phyloP scores from a whole-genome alignment of 2,329 filamentous ascomycete species.

The Fusarium incarnatum region DNA sequence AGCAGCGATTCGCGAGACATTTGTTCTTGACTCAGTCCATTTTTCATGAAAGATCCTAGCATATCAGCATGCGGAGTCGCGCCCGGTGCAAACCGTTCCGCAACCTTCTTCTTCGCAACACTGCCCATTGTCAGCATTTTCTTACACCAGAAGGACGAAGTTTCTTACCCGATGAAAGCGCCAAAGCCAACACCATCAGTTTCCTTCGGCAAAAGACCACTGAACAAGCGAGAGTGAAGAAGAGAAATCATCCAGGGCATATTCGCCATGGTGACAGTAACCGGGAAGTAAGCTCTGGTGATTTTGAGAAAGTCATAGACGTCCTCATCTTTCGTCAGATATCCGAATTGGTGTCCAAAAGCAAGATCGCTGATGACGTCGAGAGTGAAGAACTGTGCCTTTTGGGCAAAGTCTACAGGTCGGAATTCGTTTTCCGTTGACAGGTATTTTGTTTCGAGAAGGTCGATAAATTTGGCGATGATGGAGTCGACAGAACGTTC shows the following conservation, averaged over 20 bases:
- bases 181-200: constrained; percentile 43
- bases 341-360: constrained; percentile 62
- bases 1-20: constrained; percentile 50
- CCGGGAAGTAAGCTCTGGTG: constrained; percentile 8
- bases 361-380: constrained; percentile 65
- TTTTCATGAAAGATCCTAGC: constrained; percentile 57
- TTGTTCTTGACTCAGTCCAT: constrained; percentile 51
- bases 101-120: constrained; percentile 21
- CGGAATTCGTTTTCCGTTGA: constrained; percentile 45
- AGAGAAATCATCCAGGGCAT: background rate
- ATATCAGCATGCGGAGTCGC: constrained; percentile 48
- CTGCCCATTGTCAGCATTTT: constrained; percentile 41
- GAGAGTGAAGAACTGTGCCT: constrained; percentile 63
- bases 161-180: constrained; percentile 14
- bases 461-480: constrained; percentile 57
- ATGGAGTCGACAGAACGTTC: constrained; percentile 62
- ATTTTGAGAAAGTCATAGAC: constrained; percentile 54
- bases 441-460: constrained; percentile 60
- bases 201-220: constrained; percentile 53
- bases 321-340: constrained; percentile 60
- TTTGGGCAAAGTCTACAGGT: constrained; percentile 60
- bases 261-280: constrained; percentile 11
- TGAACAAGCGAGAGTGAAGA: background rate
- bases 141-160: constrained; percentile 4
- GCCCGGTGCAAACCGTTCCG: background rate